Percentiles rank a stretch among this genome's conserved stretches.
phyloP scores from a whole-genome alignment of 495 filamentous ascomycete genomes.

The Tetracladium marchalianum region DNA sequence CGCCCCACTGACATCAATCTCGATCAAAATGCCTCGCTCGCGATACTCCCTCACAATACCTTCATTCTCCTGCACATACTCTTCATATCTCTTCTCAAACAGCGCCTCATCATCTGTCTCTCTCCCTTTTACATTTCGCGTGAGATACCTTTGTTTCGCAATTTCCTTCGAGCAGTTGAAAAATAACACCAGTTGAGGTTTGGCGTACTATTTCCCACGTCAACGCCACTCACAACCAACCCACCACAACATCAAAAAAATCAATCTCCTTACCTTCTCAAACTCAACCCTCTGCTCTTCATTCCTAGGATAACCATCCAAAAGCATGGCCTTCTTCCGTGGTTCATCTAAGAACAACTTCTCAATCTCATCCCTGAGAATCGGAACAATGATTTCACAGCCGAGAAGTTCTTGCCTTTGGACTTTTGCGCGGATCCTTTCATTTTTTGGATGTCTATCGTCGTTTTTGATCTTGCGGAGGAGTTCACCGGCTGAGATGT shows the following conservation, averaged over 20 bases:
- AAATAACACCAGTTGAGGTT: slow-evolving; percentile 7
- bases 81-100: slow-evolving; percentile 8
- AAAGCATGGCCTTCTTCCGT: background rate
- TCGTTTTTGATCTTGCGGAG: background rate
- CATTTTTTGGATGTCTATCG: background rate
- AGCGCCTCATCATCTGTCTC: slow-evolving; percentile 6
- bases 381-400: slow-evolving; percentile 2
- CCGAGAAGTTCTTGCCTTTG: slow-evolving; percentile 1
- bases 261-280: slow-evolving; percentile 4
- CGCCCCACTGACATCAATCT: background rate
- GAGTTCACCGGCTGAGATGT: slow-evolving; percentile 6
- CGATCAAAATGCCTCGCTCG: background rate
- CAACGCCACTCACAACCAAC: too few relatives aligned
- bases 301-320: slow-evolving; percentile 6
- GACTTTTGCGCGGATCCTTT: background rate
- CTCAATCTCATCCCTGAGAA: background rate
- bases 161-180: slow-evolving; percentile 9
- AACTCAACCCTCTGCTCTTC: slow-evolving; percentile 2
- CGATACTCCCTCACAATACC: background rate
- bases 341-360: background rate
- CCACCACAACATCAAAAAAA: too few relatives aligned
- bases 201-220: background rate
- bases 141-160: slow-evolving; percentile 3
- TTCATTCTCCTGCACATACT: slow-evolving; percentile 5
- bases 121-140: slow-evolving; percentile 2